phyloP scores from a whole-genome alignment of 495 filamentous ascomycete species.

The Rostrohypoxylon terebratum region DNA sequence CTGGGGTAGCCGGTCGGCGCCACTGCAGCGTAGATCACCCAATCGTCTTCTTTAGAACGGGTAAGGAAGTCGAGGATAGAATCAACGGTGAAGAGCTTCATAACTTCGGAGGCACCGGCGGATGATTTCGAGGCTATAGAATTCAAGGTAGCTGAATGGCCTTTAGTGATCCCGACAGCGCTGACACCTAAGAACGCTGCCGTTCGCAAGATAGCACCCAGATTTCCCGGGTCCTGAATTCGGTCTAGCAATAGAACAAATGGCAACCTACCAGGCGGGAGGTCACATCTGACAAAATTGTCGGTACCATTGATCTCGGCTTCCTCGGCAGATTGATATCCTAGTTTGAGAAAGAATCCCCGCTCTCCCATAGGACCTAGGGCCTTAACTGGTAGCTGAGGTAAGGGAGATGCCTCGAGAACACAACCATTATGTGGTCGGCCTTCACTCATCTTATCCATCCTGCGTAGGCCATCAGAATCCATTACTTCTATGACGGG shows the following conservation, averaged over 20 bases:
- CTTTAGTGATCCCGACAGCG: constrained; percentile 74
- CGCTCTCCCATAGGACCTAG: constrained; percentile 62
- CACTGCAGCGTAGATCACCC: constrained; percentile 85
- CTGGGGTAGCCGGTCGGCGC: constrained; percentile 58
- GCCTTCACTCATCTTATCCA: constrained; percentile 86
- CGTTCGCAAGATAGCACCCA: constrained; percentile 88
- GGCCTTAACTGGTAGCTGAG: constrained; percentile 73
- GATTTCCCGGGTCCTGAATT: constrained; percentile 89
- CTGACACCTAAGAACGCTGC: constrained; percentile 88
- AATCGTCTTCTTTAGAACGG: constrained; percentile 74
- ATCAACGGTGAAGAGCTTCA: constrained; percentile 74
- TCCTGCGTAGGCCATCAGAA: constrained; percentile 65
- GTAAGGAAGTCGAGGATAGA: constrained; percentile 76
- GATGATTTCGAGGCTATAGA: constrained; percentile 86
- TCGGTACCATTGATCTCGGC: constrained; percentile 73
- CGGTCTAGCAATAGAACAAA: constrained; percentile 84
- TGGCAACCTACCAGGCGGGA: constrained; percentile 68
- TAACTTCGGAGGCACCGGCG: constrained; percentile 82
- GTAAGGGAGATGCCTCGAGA: constrained; percentile 86
- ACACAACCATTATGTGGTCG: constrained; percentile 93
- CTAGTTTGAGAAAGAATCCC: constrained; percentile 69
- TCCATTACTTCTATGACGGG: constrained; percentile 60
- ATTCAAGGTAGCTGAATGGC: constrained; percentile 76
- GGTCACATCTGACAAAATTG: constrained; percentile 54
- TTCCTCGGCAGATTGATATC: constrained; percentile 79